Evolutionary conservation across 202 grass and related monocot species (phyloP).

Genomic region (Hordeum pubiflorum): DNA sequence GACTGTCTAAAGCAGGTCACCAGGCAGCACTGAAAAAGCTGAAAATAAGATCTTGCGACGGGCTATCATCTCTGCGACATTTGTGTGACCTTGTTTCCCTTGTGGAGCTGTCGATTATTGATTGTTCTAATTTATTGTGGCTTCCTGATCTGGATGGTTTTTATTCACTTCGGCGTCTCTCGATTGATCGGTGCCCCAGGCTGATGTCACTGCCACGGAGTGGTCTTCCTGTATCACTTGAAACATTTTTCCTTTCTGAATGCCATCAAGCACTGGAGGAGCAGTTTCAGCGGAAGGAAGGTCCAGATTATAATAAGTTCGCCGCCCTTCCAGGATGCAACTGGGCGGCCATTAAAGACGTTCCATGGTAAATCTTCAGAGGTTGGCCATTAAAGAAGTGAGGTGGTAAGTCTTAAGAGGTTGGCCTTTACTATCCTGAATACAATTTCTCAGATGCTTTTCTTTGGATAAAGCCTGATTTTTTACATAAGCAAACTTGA

Average conservation of each 20-base stretch:
- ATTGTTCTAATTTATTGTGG: background rate
- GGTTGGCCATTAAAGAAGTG: background rate
- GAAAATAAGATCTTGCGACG: background rate
- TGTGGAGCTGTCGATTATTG: background rate
- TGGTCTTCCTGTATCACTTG: conserved; percentile 20
- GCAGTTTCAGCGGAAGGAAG: background rate
- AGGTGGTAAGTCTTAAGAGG: no score
- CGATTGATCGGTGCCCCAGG: background rate
- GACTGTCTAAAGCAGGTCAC: background rate
- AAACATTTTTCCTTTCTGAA: background rate
- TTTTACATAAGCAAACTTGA: background rate
- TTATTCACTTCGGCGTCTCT: background rate
- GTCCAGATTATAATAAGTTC: conserved; percentile 1
- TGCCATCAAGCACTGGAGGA: background rate
- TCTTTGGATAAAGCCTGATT: background rate
- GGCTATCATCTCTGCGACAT: background rate
- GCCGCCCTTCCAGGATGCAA: conserved; percentile 11
- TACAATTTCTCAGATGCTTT: background rate
- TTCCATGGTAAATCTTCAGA: background rate
- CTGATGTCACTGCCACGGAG: background rate
- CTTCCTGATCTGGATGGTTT: background rate
- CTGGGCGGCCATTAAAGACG: no score
- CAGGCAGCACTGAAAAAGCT: conserved; percentile 2
- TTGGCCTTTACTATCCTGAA: background rate
- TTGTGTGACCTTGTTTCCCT: conserved; percentile 1